Base-by-base conservation (phyloP, 768 basidiomycete species). In the Lactarius sanguifluus region DNA sequence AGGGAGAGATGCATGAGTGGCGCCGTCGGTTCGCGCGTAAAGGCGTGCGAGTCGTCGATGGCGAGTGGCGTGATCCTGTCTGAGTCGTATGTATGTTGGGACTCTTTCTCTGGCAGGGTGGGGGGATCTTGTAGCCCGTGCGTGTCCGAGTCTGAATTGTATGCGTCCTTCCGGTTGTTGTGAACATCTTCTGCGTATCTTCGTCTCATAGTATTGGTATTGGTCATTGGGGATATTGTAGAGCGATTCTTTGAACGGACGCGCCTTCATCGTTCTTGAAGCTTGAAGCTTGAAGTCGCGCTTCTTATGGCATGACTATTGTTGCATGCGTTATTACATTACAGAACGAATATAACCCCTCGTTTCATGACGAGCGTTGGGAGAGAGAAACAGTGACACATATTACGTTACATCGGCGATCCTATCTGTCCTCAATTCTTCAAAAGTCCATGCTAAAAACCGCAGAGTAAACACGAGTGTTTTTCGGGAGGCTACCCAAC, bases 1-100 rank as follows among this genome's bases (percentile, higher is more conserved):
- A 92, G 76, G 92, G 91, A 52, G 89, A 91, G 74, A 87, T 94
- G 85, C 78, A 80, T 69, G 83, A 86, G 64, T 94, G 92, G 92
- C 81, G 81, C 66, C 81, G 83, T 57, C 82, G 87, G 61, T 78
- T 94, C 38, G 78, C 77, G 13, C 79, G 85, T 63, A 79, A 83
- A 71, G 79, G 83, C 1, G 82, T 94, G 57, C 80, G 81, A 25
- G 76, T 94, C 34, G 77, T 93, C 61, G 92, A 94, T 72, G 81
- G 83, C 18, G 86, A 90, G 64, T 92, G 92, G 90, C 86, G 81
- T 66, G 81, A 71, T 64, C 70, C 70, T 16, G 59, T 41, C 38
- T 69, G 62, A 65, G 20, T 50, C 9, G 34, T 23, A n/a, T 18
- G 23, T 13, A n/a, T n/a, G 47, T 47, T 23, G 13, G 10, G 10